These are phyloP conservation scores for Coprinopsis marcescibilis DNA, from an alignment of 768 basidiomycete species.

Conservation along the genomic window DNA sequence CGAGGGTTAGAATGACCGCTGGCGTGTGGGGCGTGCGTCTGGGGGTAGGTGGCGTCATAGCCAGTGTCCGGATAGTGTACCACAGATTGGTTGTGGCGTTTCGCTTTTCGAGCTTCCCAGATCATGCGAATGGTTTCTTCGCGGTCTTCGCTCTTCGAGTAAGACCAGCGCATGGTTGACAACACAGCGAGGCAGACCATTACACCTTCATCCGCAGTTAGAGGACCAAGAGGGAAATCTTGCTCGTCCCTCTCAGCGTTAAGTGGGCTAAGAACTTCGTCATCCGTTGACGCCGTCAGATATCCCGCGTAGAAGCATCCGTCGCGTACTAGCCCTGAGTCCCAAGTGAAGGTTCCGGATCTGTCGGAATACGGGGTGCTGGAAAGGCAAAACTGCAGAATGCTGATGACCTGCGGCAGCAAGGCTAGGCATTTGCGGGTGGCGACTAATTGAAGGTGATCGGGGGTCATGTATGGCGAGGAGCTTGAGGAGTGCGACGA, in stretches of 20 bases:
- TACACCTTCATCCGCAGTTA: slow-evolving; percentile 40
- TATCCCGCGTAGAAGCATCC: slow-evolving; percentile 87
- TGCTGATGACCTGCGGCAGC: slow-evolving; percentile 45
- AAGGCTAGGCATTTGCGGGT: slow-evolving; percentile 43
- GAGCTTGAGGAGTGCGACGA: slow-evolving; percentile 36
- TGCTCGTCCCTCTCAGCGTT: slow-evolving; percentile 32
- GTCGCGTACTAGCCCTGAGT: slow-evolving; percentile 80
- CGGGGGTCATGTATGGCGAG: slow-evolving; percentile 41
- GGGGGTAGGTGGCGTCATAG: slow-evolving; percentile 21
- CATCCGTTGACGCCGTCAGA: slow-evolving; percentile 61
- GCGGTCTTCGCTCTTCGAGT: slow-evolving; percentile 68
- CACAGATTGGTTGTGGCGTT: slow-evolving; percentile 21
- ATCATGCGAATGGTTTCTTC: slow-evolving; percentile 54
- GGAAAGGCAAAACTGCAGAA: slow-evolving; percentile 46
- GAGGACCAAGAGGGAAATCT: slow-evolving; percentile 19
- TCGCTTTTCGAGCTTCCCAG: slow-evolving; percentile 40
- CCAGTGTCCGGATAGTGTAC: slow-evolving; percentile 12
- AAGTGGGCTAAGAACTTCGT: slow-evolving; percentile 27
- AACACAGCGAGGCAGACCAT: slow-evolving; percentile 67
- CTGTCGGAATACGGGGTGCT: slow-evolving; percentile 20
- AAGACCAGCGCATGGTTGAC: slow-evolving; percentile 78
- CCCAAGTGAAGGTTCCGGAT: slow-evolving; percentile 70
- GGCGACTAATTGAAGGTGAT: slow-evolving; percentile 43
- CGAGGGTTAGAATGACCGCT: slow-evolving; percentile 13
- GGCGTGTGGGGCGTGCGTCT: too few relatives aligned